Conservation (phyloP, 2,329 filamentous ascomycete genomes). For the Apiospora kogelbergensis region DNA sequence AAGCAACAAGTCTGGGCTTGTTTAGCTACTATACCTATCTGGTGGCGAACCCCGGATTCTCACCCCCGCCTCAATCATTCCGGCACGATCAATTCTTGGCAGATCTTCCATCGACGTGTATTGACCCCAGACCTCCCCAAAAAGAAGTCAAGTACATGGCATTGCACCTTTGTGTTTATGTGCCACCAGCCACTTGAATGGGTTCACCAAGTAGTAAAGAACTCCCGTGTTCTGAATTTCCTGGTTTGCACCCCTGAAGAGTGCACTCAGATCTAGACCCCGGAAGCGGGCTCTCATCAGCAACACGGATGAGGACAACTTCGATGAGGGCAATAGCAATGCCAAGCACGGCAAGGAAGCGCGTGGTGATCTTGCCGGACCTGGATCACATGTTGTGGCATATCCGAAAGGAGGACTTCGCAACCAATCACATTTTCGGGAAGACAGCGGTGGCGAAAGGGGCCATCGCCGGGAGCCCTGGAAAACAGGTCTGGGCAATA, state of each 20-base stretch:
- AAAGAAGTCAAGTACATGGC: background rate
- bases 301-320: slow-evolving; percentile 29
- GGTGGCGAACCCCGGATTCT: background rate
- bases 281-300: slow-evolving; percentile 57
- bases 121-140: background rate
- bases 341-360: slow-evolving; percentile 39
- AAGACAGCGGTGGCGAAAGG: slow-evolving; percentile 51
- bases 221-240: slow-evolving; percentile 13
- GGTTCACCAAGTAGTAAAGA: background rate
- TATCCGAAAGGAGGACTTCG: slow-evolving; percentile 79
- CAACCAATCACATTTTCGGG: slow-evolving; percentile 33
- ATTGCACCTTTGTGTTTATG: background rate
- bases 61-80: background rate
- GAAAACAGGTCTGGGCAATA: slow-evolving; percentile 68
- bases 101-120: background rate
- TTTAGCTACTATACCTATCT: background rate
- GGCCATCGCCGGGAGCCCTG: slow-evolving; percentile 57
- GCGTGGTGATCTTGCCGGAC: slow-evolving; percentile 68
- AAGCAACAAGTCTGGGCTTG: background rate
- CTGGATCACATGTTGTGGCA: slow-evolving; percentile 72
- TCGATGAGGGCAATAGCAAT: slow-evolving; percentile 52
- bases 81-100: background rate
- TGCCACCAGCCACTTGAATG: background rate
- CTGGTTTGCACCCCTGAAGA: slow-evolving; percentile 13
- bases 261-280: slow-evolving; percentile 29